Percentiles rank a stretch among this genome's conserved stretches.
phyloP scores from a whole-genome alignment of 306 rosid genomes.

The Luffa acutangula region DNA sequence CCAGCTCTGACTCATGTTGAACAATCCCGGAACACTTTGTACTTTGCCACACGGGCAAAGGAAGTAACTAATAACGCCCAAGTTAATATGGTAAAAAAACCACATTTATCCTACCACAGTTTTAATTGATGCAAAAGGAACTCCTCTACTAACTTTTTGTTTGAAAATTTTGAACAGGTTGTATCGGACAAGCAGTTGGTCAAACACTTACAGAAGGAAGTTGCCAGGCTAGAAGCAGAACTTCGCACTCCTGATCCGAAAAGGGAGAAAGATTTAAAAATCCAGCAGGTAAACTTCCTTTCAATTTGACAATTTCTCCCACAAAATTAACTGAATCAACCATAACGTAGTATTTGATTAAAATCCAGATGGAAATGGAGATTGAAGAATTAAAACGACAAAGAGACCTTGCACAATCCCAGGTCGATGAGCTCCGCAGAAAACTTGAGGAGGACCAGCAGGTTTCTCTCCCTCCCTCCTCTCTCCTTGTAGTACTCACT shows the following conservation, averaged over 20 bases:
- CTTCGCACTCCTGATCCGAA: slow-evolving; percentile 87
- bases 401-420: slow-evolving; percentile 81
- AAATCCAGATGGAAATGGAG: slow-evolving; percentile 88
- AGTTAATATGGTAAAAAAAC: slow-evolving; percentile 77
- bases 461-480: slow-evolving; percentile 28
- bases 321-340: not conserved
- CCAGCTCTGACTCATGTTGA: slow-evolving; percentile 92
- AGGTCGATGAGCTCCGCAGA: slow-evolving; percentile 70
- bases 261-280: slow-evolving; percentile 74
- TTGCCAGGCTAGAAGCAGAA: slow-evolving; percentile 92
- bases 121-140: not conserved
- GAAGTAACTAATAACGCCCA: slow-evolving; percentile 96
- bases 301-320: not conserved
- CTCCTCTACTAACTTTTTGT: not conserved
- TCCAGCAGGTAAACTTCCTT: slow-evolving; percentile 64
- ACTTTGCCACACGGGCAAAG: slow-evolving; percentile 93
- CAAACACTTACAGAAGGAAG: slow-evolving; percentile 95
- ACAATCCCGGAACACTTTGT: slow-evolving; percentile 91
- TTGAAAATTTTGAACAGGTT: slow-evolving; percentile 34
- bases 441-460: slow-evolving; percentile 73
- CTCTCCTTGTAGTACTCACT: not conserved
- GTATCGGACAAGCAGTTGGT: slow-evolving; percentile 93
- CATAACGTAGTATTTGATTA: slow-evolving; percentile 10
- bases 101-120: not conserved
- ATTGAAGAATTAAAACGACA: slow-evolving; percentile 81